Percentiles rank a stretch among this genome's conserved stretches.
Evolutionary conservation across 352 stramenopile species (phyloP).

Genomic region (Globisporangium barbulae): DNA sequence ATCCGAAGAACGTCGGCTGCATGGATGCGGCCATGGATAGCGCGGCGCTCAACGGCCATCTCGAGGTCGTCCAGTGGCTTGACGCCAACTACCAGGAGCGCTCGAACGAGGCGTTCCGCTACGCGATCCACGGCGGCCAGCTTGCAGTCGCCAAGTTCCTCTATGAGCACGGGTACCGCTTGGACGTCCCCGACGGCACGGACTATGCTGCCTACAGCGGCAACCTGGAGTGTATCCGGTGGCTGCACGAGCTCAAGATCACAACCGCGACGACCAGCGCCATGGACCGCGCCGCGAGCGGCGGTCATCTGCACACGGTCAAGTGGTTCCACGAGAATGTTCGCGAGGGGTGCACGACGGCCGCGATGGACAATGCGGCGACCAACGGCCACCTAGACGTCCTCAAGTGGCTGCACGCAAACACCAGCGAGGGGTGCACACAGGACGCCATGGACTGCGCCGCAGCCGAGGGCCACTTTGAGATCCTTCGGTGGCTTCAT

Average conservation of each 20-base stretch:
- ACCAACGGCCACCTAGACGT: conserved; percentile 18
- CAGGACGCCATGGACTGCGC: conserved; percentile 24
- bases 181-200: conserved; percentile 8
- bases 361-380: conserved; percentile 22
- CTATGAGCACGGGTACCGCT: not conserved
- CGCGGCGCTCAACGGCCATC: conserved; percentile 18
- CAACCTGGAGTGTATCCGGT: conserved; percentile 16
- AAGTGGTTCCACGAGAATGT: conserved; percentile 19
- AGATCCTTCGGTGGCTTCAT: conserved; percentile 22
- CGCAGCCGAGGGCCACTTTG: conserved; percentile 22
- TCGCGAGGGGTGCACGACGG: conserved; percentile 18
- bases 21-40: conserved; percentile 22
- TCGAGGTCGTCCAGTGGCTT: conserved; percentile 24
- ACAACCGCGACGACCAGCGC: conserved; percentile 13
- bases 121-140: conserved; percentile 13
- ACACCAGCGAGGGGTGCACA: conserved; percentile 21
- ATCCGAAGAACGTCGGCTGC: conserved; percentile 13
- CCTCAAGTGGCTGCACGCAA: conserved; percentile 20
- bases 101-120: conserved; percentile 12
- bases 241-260: conserved; percentile 11
- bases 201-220: conserved; percentile 17
- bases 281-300: conserved; percentile 19
- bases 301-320: conserved; percentile 20
- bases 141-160: conserved; percentile 17
- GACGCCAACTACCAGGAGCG: conserved; percentile 11